These are phyloP conservation scores for Naegleria fowleri DNA, from an alignment of 208 protist species.

Conservation along the genomic window DNA sequence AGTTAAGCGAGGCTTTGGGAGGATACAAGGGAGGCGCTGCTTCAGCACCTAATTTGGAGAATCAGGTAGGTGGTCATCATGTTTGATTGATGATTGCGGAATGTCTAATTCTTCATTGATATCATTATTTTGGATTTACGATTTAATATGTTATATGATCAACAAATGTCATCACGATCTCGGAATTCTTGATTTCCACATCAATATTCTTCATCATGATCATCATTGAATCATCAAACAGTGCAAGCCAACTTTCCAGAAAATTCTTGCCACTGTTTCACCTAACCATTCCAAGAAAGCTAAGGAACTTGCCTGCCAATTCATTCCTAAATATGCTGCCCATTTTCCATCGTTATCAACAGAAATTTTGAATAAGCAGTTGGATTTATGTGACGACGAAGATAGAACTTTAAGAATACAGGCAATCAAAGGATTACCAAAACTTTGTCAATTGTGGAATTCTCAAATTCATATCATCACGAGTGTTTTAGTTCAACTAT, in stretches of 20 bases:
- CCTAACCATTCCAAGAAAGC: neutral
- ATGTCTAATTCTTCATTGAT: too few relatives aligned
- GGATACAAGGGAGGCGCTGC: neutral
- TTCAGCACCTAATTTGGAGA: neutral
- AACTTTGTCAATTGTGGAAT: neutral
- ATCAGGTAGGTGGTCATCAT: neutral
- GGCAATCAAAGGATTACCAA: constrained; percentile 3
- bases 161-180: neutral
- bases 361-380: neutral
- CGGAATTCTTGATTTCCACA: too few relatives aligned
- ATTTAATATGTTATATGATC: neutral
- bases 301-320: constrained; percentile 14
- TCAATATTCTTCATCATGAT: neutral
- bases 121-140: neutral
- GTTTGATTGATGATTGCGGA: too few relatives aligned
- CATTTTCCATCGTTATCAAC: neutral
- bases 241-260: neutral
- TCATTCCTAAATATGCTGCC: neutral
- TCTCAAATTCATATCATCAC: neutral
- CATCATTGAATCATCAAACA: neutral
- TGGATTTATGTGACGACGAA: constrained; percentile 23
- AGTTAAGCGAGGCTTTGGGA: neutral
- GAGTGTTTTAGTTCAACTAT: neutral
- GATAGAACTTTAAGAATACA: neutral
- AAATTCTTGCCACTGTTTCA: neutral